Conservation (phyloP, 2,329 filamentous ascomycete species). For the Fusarium concolor region DNA sequence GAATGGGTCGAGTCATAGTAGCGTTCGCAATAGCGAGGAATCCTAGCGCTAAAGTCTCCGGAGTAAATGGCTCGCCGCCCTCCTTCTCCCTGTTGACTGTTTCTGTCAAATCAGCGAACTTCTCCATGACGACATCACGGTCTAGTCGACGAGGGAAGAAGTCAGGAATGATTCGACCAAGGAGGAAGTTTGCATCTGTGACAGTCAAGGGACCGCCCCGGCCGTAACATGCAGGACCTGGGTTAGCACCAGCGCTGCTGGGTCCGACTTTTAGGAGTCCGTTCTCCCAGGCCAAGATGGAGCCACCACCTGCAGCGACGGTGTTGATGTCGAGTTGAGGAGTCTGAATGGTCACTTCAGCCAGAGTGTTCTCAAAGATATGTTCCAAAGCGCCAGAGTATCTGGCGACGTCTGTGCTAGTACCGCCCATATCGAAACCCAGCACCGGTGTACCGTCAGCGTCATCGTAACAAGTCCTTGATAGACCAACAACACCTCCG, state of each 20-base stretch:
- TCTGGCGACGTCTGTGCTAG: slow-evolving; percentile 76
- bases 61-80: slow-evolving; percentile 29
- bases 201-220: slow-evolving; percentile 78
- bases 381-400: slow-evolving; percentile 78
- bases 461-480: slow-evolving; percentile 44
- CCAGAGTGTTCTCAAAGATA: slow-evolving; percentile 78
- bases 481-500: slow-evolving; percentile 45
- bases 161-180: slow-evolving; percentile 70
- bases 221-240: slow-evolving; percentile 77
- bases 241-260: slow-evolving; percentile 77
- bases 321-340: slow-evolving; percentile 82
- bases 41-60: slow-evolving; percentile 66
- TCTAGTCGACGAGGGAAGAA: slow-evolving; percentile 68
- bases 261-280: slow-evolving; percentile 79
- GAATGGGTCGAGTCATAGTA: slow-evolving; percentile 78
- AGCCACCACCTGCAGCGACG: slow-evolving; percentile 66
- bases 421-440: slow-evolving; percentile 62
- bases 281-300: slow-evolving; percentile 73
- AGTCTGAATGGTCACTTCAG: slow-evolving; percentile 76
- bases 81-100: slow-evolving; percentile 43
- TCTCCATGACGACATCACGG: slow-evolving; percentile 51
- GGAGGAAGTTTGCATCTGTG: slow-evolving; percentile 77
- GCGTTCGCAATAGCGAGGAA: slow-evolving; percentile 81
- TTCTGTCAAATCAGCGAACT: slow-evolving; percentile 56
- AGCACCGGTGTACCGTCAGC: slow-evolving; percentile 42